A percentile compares a stretch with the other conserved stretches of the same genome.
Evolutionary conservation across 176 grass and related monocot genomes (phyloP).

Genomic region (Ampelocalamus luodianensis): DNA sequence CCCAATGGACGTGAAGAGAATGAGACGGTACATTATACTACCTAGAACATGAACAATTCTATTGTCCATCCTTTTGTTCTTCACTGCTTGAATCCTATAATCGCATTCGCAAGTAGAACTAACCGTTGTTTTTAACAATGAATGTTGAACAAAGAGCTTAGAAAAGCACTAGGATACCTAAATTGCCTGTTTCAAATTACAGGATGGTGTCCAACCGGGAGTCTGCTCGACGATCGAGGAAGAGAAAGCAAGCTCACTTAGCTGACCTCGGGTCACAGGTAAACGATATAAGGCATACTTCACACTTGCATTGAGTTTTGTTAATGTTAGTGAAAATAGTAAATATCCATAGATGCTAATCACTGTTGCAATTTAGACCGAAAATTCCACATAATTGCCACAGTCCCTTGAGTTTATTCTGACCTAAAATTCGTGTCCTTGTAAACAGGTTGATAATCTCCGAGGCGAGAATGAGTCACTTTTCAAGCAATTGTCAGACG

Average conservation of each 20-base stretch:
- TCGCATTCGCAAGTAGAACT: background rate
- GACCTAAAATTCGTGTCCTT: background rate
- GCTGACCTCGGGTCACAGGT: slow-evolving; percentile 85
- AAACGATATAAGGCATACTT: background rate
- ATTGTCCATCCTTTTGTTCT: background rate
- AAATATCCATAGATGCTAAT: no score
- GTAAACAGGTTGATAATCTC: slow-evolving; percentile 74
- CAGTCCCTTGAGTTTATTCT: background rate
- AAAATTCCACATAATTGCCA: background rate
- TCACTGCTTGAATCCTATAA: background rate
- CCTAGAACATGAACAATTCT: slow-evolving; percentile 1
- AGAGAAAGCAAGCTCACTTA: slow-evolving; percentile 95
- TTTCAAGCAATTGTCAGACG: slow-evolving; percentile 82
- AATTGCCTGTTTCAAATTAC: slow-evolving; percentile 21
- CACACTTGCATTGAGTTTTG: background rate
- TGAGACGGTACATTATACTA: slow-evolving; percentile 77
- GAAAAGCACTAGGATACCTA: background rate
- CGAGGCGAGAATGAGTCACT: slow-evolving; percentile 72
- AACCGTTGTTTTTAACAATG: background rate
- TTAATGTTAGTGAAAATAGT: background rate
- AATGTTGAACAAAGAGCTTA: background rate
- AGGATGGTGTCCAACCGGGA: slow-evolving; percentile 99
- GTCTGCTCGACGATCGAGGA: slow-evolving; percentile 86
- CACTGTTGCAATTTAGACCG: background rate
- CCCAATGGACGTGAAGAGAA: slow-evolving; percentile 66